Percentiles rank a stretch among this genome's conserved stretches.
Evolutionary conservation across 2,329 filamentous ascomycete genomes (phyloP).

Genomic region (Aspergillus sojae): DNA sequence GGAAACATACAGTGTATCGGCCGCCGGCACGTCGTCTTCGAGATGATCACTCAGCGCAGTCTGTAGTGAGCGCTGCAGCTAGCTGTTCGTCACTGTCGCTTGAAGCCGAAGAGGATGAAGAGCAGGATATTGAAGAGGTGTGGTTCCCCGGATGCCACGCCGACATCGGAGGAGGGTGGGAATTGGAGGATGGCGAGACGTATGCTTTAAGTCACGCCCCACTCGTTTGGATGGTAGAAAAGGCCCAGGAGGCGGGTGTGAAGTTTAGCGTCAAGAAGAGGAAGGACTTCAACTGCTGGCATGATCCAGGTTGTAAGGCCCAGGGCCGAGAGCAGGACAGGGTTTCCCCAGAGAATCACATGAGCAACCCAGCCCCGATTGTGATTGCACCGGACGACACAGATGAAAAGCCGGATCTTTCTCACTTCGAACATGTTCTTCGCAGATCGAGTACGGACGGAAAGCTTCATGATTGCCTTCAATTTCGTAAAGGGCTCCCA

Average conservation of each 20-base stretch:
- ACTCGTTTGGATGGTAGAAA: constrained; percentile 70
- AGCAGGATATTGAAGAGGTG: constrained; percentile 76
- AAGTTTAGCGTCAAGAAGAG: constrained; percentile 71
- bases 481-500: constrained; percentile 63
- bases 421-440: background rate
- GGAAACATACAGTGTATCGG: background rate
- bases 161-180: constrained; percentile 79
- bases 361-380: background rate
- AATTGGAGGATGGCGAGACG: constrained; percentile 57
- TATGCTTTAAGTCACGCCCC: constrained; percentile 66
- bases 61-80: background rate
- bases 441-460: constrained; percentile 53
- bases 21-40: background rate
- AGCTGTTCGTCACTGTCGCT: background rate
- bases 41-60: constrained; percentile 12
- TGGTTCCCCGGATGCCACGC: constrained; percentile 76
- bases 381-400: background rate
- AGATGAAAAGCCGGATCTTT: background rate
- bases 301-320: constrained; percentile 24
- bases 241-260: constrained; percentile 67
- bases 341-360: background rate
- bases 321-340: background rate
- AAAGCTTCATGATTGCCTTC: constrained; percentile 70
- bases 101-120: constrained; percentile 33
- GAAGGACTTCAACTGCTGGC: constrained; percentile 66